A percentile compares a stretch with the other conserved stretches of the same genome.
Conservation (phyloP, 441 rosid species). For the Cnidoscolus chayamansa region DNA sequence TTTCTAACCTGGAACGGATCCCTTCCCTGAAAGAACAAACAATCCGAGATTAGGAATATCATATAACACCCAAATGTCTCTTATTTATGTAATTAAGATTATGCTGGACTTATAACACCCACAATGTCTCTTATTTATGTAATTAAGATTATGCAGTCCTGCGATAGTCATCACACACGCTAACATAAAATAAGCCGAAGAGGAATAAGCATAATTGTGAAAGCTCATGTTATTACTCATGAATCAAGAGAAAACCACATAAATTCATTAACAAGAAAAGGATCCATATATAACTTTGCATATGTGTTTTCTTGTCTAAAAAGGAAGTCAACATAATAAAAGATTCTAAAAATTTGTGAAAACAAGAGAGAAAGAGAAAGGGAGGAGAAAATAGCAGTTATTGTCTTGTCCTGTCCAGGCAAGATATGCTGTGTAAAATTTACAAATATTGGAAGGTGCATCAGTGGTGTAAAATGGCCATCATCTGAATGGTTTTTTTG, state of each 20-base stretch:
- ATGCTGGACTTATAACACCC: slow-evolving; percentile 60
- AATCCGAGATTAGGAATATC: slow-evolving; percentile 1
- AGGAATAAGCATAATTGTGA: neutral
- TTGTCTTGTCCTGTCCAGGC: neutral
- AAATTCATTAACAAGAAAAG: neutral
- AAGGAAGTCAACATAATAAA: neutral
- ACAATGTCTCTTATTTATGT: slow-evolving; percentile 29
- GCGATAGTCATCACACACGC: too few species aligned
- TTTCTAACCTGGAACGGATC: slow-evolving; percentile 74
- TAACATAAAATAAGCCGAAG: neutral
- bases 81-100: slow-evolving; percentile 50
- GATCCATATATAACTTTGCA: neutral
- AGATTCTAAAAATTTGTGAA: neutral
- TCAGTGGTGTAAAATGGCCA: neutral
- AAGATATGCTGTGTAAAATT: neutral
- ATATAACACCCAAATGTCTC: neutral
- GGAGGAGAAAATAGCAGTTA: neutral
- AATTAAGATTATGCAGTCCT: slow-evolving; percentile 68
- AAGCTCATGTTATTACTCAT: neutral
- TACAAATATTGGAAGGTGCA: neutral
- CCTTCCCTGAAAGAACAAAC: slow-evolving; percentile 62
- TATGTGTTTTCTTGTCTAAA: neutral
- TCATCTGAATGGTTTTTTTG: neutral
- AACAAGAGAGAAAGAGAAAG: neutral
- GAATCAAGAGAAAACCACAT: neutral